Evolutionary conservation across 169 alveolate species (phyloP), one percentile per base, ranked within the genome.

Genomic region (Plasmodium sp.): DNA sequence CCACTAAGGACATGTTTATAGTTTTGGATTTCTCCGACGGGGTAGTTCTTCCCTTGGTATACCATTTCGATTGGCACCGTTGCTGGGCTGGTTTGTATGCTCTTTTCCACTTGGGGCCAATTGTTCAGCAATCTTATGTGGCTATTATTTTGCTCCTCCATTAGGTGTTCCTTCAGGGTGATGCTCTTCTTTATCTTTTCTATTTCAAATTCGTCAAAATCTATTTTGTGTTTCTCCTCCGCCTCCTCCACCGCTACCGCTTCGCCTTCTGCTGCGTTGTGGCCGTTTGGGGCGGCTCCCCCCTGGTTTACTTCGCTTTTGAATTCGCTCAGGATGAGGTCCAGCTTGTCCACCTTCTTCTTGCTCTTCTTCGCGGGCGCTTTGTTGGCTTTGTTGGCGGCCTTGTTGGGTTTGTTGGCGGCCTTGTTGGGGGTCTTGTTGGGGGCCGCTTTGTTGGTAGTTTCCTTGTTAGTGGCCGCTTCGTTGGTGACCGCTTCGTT

Each of bases 61-160:
- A 97, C 91, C 73, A 94, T 73, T 33, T 95, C 96, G 16, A 97
- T 92, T n/a, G 98, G 97, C 22, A 95, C 81, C n/a, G 97, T 96
- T 36, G 98, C 96, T 5, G 98, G 98, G 54, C 27, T 84, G 7
- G 98, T 97, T 81, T 97, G 98, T 48, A 85, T 72, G 12, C 95
- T 94, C 22, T 84, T 86, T 77, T 93, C 96, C 18, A 84, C 67
- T 33, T 91, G 92, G 1, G 95, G 96, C 98, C 98, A 97, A 92
- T 93, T 94, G 31, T 95, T 94, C 72, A 97, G 74, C 48, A 85
- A 91, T 71, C 98, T 84, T 39, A 97, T 93, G 75, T 77, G 94
- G 18, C 95, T 75, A 91, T 95, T 96, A 92, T 96, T 94, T 92
- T 97, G 97, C 34, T 96, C 97, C 34, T 94, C 96, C 62, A 80